Base-by-base conservation (phyloP, 176 grass and related monocot species). In the Alloteropsis semialata region DNA sequence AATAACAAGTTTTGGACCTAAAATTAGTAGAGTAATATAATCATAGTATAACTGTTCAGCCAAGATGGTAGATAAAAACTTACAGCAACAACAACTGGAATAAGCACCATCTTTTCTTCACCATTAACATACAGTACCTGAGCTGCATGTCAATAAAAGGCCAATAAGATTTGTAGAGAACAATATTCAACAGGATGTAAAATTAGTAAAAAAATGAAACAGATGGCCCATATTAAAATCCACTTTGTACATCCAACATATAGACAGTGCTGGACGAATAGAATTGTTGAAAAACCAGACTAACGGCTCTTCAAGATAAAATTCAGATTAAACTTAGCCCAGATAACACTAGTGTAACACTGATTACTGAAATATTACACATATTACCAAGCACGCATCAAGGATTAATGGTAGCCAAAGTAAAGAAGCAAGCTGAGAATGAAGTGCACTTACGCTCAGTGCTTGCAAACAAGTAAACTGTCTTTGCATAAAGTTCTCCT, bases 381-480 rank as follows among this genome's bases (percentile, higher is more conserved):
- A 76, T 37, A 61, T 57, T 37, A 76, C 14, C 44, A 36, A 58
- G 30, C 51, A 70, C 21, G 39, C 24, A 42, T 72, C 53, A 87
- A 25, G 56, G 16, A 45, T 66, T 68, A 86, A 14, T 13, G 14
- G 42, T 36, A 33, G 46, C 2, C 21, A 84, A 33, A 7, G 25
- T 70, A 60, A 69, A 65, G 43, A 34, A 22, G 16, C 16, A 16
- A 59, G 59, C 19, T 25, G 18, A 66, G 49, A 77, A 58, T 14
- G 6, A 37, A 81, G 69, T 54, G 56, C 60, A 76, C 87, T 80
- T 89, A 98, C 90, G 88, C 30, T 98, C 92, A 8, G 96, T 98
- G 82, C 92, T 91, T 43, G 92, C 96, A 79, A 98, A 98, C 82
- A 98, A 9, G 29, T 95, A 98, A 32, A 98, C 82, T 19, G 74